Percentiles rank a stretch among this genome's conserved stretches.
Evolutionary conservation across 2,329 filamentous ascomycete species (phyloP).

Genomic region (Fusarium equiseti): DNA sequence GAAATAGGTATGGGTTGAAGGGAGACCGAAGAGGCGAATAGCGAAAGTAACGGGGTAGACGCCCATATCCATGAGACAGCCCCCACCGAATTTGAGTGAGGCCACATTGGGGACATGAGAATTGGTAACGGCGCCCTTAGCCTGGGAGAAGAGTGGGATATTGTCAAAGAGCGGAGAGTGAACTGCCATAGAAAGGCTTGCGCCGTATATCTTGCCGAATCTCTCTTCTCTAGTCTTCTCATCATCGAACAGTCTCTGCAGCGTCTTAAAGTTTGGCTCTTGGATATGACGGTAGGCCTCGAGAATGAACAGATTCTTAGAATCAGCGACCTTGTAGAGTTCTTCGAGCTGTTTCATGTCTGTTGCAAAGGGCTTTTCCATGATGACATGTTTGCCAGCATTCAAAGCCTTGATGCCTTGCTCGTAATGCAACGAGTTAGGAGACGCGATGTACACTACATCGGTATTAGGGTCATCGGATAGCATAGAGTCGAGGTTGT

Average conservation of each 20-base stretch:
- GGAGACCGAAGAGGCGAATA: slow-evolving; percentile 29
- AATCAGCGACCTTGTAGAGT: slow-evolving; percentile 33
- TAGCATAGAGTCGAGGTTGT: slow-evolving; percentile 30
- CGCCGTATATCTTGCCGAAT: slow-evolving; percentile 29
- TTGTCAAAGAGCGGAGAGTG: slow-evolving; percentile 17
- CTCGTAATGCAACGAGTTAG: slow-evolving; percentile 38
- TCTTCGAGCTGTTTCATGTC: slow-evolving; percentile 24
- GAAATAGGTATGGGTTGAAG: slow-evolving; percentile 23
- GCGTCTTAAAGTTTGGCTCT: slow-evolving; percentile 38
- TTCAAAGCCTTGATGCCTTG: slow-evolving; percentile 24
- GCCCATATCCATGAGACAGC: slow-evolving; percentile 38
- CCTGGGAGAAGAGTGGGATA: background rate
- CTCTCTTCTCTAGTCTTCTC: slow-evolving; percentile 21
- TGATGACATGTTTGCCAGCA: slow-evolving; percentile 32
- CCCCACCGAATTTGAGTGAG: slow-evolving; percentile 34
- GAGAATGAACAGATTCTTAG: slow-evolving; percentile 23
- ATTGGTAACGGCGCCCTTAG: slow-evolving; percentile 6
- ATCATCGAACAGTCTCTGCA: slow-evolving; percentile 30
- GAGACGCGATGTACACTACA: background rate
- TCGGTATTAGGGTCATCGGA: background rate
- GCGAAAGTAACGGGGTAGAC: slow-evolving; percentile 39
- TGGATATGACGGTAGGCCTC: slow-evolving; percentile 41
- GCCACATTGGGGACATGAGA: slow-evolving; percentile 32
- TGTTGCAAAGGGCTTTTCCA: slow-evolving; percentile 40
- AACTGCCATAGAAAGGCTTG: slow-evolving; percentile 32